Percentiles rank a stretch among this genome's conserved stretches.
phyloP scores from a whole-genome alignment of 371 early-diverging fungal species.

The Mortierella sp. region DNA sequence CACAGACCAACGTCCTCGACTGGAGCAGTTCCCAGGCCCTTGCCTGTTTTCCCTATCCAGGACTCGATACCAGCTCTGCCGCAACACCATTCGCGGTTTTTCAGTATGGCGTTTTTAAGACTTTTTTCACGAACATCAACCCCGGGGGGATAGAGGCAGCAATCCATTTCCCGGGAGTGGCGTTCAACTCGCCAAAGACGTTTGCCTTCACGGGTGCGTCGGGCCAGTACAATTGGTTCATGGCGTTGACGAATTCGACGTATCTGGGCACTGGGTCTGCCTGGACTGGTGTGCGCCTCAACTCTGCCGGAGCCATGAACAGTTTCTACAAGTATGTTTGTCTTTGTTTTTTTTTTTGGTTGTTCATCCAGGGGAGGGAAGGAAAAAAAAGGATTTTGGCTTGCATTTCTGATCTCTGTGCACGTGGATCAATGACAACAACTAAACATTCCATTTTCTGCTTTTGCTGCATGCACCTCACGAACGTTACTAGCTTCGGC shows the following conservation, averaged over 20 bases:
- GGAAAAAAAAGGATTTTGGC: neutral
- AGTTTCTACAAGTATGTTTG: neutral
- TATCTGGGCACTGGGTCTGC: neutral
- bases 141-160: neutral
- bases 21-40: neutral
- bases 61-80: neutral
- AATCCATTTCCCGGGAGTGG: neutral
- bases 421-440: neutral
- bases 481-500: neutral
- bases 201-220: neutral
- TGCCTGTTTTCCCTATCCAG: neutral
- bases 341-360: neutral
- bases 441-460: neutral
- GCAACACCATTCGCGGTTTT: neutral
- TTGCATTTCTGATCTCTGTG: neutral
- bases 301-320: neutral
- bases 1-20: neutral
- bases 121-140: neutral
- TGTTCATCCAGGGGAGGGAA: neutral
- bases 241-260: neutral
- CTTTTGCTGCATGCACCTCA: neutral
- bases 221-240: neutral
- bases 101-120: neutral
- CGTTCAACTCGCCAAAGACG: neutral
- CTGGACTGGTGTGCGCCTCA: neutral